phyloP scores from a whole-genome alignment of 371 early-diverging fungal species.

The Mucor sp. region DNA sequence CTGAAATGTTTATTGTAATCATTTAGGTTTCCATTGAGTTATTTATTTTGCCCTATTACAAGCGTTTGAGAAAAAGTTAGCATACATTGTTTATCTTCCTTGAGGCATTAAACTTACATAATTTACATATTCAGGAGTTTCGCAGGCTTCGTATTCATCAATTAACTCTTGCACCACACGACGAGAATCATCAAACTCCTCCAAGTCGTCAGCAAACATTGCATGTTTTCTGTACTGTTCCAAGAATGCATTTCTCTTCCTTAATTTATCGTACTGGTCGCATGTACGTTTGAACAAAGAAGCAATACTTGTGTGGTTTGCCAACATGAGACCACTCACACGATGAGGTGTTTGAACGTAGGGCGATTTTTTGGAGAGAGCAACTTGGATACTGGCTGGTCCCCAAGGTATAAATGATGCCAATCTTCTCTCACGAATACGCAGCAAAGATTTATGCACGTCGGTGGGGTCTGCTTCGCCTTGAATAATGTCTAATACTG shows the following conservation, averaged over 20 bases:
- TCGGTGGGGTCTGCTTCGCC: slow-evolving; percentile 98
- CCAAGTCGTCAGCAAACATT: slow-evolving; percentile 83
- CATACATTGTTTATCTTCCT: too few species aligned
- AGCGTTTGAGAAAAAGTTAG: too few species aligned
- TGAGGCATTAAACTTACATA: slow-evolving; percentile 16
- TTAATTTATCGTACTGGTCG: slow-evolving; percentile 96
- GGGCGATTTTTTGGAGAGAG: slow-evolving; percentile 90
- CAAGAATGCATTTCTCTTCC: slow-evolving; percentile 98
- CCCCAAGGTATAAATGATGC: slow-evolving; percentile 99
- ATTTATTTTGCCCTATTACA: too few species aligned
- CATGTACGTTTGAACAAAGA: slow-evolving; percentile 91
- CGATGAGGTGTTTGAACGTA: slow-evolving; percentile 91
- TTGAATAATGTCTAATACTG: slow-evolving; percentile 95
- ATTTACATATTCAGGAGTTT: slow-evolving; percentile 79
- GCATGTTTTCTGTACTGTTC: slow-evolving; percentile 92
- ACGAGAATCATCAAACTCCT: slow-evolving; percentile 91
- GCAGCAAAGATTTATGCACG: slow-evolving; percentile 95
- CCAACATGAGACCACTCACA: slow-evolving; percentile 97
- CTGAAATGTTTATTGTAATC: too few species aligned
- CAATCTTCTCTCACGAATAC: slow-evolving; percentile 92
- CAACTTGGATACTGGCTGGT: slow-evolving; percentile 98
- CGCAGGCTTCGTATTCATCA: slow-evolving; percentile 93
- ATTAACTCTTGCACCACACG: slow-evolving; percentile 90
- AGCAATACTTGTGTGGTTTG: slow-evolving; percentile 97
- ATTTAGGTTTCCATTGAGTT: too few species aligned